These are phyloP conservation scores for Geotrichum fermentans DNA, from an alignment of 1,139 yeast species.

Conservation along the genomic window DNA sequence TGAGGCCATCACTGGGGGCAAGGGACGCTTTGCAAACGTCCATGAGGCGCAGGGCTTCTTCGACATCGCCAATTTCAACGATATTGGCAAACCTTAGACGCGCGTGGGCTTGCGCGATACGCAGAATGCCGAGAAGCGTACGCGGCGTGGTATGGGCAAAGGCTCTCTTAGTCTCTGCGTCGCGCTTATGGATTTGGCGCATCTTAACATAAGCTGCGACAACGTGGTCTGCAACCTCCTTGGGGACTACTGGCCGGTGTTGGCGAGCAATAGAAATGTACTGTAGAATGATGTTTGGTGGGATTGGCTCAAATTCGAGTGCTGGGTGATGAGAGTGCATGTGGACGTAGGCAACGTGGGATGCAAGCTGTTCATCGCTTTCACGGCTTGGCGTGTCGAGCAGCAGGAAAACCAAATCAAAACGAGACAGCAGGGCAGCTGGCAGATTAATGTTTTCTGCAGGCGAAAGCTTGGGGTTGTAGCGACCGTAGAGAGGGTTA, in stretches of 20 bases:
- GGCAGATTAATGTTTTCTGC: conserved; percentile 94
- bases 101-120: conserved; percentile 93
- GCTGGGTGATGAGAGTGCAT: conserved; percentile 87
- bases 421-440: conserved; percentile 92
- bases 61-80: conserved; percentile 79
- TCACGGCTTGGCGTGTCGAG: conserved; percentile 82
- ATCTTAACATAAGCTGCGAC: conserved; percentile 82
- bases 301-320: conserved; percentile 69
- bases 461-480: conserved; percentile 85
- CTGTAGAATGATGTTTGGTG: conserved; percentile 76
- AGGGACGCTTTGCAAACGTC: conserved; percentile 84
- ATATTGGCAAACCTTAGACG: conserved; percentile 72
- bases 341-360: conserved; percentile 92
- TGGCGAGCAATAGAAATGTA: conserved; percentile 83
- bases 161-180: conserved; percentile 71
- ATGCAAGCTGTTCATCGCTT: conserved; percentile 78
- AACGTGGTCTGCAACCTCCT: conserved; percentile 81
- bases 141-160: conserved; percentile 94
- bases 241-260: conserved; percentile 81
- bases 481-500: conserved; percentile 92
- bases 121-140: conserved; percentile 81
- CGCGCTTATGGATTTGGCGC: conserved; percentile 83
- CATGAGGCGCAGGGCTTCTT: conserved; percentile 85
- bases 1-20: conserved; percentile 44
- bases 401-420: conserved; percentile 81